These are phyloP conservation scores for Benincasa hispida DNA, from an alignment of 306 rosid genomes.

Conservation along the genomic window DNA sequence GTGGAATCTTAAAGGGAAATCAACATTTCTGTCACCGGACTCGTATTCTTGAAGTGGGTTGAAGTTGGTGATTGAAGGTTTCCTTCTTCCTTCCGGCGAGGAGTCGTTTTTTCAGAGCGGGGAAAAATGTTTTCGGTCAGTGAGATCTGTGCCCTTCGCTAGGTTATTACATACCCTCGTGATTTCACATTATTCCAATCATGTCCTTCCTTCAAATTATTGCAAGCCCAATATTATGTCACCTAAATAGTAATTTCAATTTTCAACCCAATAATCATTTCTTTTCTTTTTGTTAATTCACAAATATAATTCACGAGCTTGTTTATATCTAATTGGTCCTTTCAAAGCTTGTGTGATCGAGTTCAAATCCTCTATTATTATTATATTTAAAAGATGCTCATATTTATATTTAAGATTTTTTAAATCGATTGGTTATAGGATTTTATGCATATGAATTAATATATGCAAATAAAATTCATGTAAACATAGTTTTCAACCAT, in stretches of 20 bases:
- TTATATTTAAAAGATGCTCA: too few relatives aligned
- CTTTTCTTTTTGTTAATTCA: background rate
- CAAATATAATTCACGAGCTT: too few relatives aligned
- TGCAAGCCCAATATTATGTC: background rate
- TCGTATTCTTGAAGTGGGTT: background rate
- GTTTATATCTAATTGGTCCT: too few relatives aligned
- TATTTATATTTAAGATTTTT: too few relatives aligned
- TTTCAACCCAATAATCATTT: background rate
- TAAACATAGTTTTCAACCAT: too few relatives aligned
- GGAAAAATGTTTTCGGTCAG: background rate
- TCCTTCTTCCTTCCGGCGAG: background rate
- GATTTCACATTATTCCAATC: slow-evolving; percentile 7
- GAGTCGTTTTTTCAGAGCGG: slow-evolving; percentile 2
- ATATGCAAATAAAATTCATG: too few relatives aligned
- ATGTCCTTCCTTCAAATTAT: background rate
- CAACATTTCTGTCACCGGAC: background rate
- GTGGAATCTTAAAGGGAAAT: background rate
- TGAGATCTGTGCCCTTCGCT: background rate
- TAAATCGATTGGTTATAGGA: too few relatives aligned
- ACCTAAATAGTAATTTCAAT: background rate
- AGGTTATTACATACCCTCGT: slow-evolving; percentile 7
- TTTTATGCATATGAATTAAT: too few relatives aligned
- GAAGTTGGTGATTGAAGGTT: background rate
- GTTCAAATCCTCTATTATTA: too few relatives aligned
- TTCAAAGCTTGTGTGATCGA: too few relatives aligned